A percentile compares a stretch with the other conserved stretches of the same genome.
These are phyloP conservation scores for Starmerella bombicola DNA, from an alignment of 805 yeast genomes.

Conservation along the genomic window DNA sequence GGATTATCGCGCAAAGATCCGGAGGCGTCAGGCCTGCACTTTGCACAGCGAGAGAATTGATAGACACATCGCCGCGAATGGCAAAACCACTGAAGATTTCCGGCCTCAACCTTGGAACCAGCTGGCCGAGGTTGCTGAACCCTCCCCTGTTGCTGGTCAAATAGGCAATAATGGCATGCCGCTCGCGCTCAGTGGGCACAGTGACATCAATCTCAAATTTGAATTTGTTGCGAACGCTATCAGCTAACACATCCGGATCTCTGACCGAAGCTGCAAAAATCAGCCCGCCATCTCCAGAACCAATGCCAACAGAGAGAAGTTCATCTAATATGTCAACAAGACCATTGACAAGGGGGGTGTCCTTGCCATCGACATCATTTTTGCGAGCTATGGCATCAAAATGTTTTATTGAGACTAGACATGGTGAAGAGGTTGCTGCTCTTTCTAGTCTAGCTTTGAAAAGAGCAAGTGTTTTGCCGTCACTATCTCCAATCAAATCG, in stretches of 20 bases:
- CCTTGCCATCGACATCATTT: constrained; percentile 45
- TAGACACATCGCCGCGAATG: constrained; percentile 41
- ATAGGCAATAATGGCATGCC: constrained; percentile 48
- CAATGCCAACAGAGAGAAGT: not conserved
- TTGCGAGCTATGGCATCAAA: constrained; percentile 62
- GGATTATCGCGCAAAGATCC: constrained; percentile 61
- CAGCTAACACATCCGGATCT: constrained; percentile 58
- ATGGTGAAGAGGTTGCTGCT: constrained; percentile 33
- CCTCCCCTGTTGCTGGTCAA: constrained; percentile 24
- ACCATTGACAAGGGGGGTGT: constrained; percentile 33
- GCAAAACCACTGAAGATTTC: constrained; percentile 21
- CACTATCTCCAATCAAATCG: constrained; percentile 57
- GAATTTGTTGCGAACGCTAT: constrained; percentile 49
- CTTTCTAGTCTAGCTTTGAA: constrained; percentile 67
- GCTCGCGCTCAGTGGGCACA: constrained; percentile 70
- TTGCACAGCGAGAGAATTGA: constrained; percentile 54
- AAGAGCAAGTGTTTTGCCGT: constrained; percentile 64
- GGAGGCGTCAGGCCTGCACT: constrained; percentile 88
- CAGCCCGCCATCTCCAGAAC: constrained; percentile 20
- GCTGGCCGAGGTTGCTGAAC: constrained; percentile 2
- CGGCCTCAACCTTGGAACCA: constrained; percentile 7
- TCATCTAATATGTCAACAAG: constrained; percentile 47
- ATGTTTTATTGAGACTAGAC: constrained; percentile 50
- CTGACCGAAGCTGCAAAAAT: constrained; percentile 55
- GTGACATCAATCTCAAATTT: constrained; percentile 65